Evolutionary conservation across 2,329 filamentous ascomycete species (phyloP).

Genomic region (Colletotrichum neosansevieriae): DNA sequence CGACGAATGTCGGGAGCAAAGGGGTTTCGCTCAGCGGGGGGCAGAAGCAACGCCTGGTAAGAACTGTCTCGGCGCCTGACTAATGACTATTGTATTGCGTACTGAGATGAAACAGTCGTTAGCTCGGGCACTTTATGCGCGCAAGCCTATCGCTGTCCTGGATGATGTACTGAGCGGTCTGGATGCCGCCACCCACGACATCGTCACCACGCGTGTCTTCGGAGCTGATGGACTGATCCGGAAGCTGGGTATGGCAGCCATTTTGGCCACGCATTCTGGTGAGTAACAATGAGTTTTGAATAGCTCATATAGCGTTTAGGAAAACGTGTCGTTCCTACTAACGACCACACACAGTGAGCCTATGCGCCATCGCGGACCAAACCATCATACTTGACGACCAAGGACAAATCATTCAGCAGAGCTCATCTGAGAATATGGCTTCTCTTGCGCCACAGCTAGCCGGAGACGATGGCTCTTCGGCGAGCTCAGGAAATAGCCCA

Average conservation of each 20-base stretch:
- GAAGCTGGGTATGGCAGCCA: conserved; percentile 50
- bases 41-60: conserved; percentile 10
- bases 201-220: conserved; percentile 55
- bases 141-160: conserved; percentile 50
- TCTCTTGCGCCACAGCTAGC: conserved; percentile 24
- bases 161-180: conserved; percentile 56
- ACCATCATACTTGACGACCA: conserved; percentile 24
- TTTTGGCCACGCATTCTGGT: conserved; percentile 57
- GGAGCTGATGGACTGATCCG: conserved; percentile 52
- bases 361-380: conserved; percentile 24
- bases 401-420: conserved; percentile 26
- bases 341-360: conserved; percentile 13
- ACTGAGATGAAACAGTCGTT: conserved; percentile 44
- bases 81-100: conserved; percentile 1
- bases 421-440: conserved; percentile 19
- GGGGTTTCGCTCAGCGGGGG: not conserved
- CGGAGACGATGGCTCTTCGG: conserved; percentile 14
- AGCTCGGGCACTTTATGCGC: conserved; percentile 50
- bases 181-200: conserved; percentile 55
- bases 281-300: conserved; percentile 36
- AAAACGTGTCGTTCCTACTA: conserved; percentile 21
- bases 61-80: not conserved
- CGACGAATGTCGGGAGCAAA: not conserved
- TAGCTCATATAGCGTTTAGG: conserved; percentile 20
- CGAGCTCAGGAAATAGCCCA: conserved; percentile 18